phyloP scores from a whole-genome alignment of 495 filamentous ascomycete genomes.

The Oidiodendron maius region DNA sequence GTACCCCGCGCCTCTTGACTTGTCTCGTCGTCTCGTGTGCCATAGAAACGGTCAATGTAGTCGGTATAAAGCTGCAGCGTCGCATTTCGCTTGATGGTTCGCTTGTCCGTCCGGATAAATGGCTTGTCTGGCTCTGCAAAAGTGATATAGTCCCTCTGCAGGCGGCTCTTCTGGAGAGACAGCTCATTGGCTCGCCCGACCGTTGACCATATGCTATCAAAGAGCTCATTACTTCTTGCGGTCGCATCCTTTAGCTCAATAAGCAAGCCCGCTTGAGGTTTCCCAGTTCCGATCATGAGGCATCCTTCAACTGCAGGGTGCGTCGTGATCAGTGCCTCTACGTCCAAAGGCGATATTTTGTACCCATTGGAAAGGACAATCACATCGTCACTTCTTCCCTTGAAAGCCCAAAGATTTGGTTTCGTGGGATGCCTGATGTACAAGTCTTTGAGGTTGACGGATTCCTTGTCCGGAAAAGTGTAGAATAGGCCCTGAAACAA shows the following conservation, averaged over 20 bases:
- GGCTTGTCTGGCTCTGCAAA: slow-evolving; percentile 41
- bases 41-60: slow-evolving; percentile 29
- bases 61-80: slow-evolving; percentile 29
- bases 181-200: slow-evolving; percentile 38
- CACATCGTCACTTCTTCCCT: slow-evolving; percentile 50
- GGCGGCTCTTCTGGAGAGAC: slow-evolving; percentile 40
- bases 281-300: slow-evolving; percentile 40
- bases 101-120: slow-evolving; percentile 48
- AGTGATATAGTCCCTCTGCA: slow-evolving; percentile 29
- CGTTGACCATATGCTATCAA: slow-evolving; percentile 14
- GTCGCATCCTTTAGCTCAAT: slow-evolving; percentile 36
- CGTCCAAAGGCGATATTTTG: slow-evolving; percentile 50
- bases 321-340: slow-evolving; percentile 38
- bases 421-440: slow-evolving; percentile 45
- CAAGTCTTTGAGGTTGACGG: slow-evolving; percentile 45
- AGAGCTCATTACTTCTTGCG: neutral
- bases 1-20: slow-evolving; percentile 8
- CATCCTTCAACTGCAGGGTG: slow-evolving; percentile 40
- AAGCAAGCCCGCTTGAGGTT: slow-evolving; percentile 43
- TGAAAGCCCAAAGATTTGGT: slow-evolving; percentile 42
- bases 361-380: slow-evolving; percentile 58
- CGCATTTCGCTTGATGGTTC: slow-evolving; percentile 37
- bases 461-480: slow-evolving; percentile 48
- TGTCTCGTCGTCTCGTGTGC: slow-evolving; percentile 5
- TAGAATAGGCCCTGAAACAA: slow-evolving; percentile 37